These are phyloP conservation scores for Termitomyces sp. DNA, from an alignment of 768 basidiomycete species.

Conservation along the genomic window DNA sequence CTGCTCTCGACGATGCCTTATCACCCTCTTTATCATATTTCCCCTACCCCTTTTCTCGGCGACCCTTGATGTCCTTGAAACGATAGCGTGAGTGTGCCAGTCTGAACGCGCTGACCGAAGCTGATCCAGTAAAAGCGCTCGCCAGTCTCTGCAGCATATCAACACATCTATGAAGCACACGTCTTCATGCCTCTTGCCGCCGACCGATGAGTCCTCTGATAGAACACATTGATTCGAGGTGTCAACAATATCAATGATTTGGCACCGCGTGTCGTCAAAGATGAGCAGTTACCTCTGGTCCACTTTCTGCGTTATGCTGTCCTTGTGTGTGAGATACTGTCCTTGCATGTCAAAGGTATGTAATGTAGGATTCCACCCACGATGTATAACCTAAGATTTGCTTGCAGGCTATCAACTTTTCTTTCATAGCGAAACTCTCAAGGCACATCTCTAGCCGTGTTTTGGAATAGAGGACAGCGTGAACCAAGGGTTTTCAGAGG, in stretches of 20 bases:
- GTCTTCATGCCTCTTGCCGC: neutral
- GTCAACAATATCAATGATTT: constrained; percentile 19
- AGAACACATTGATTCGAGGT: constrained; percentile 24
- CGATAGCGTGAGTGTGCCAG: constrained; percentile 16
- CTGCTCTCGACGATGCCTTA: neutral
- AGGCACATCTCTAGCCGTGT: constrained; percentile 9
- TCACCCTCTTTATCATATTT: constrained; percentile 7
- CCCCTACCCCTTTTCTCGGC: constrained; percentile 21
- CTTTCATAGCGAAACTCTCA: constrained; percentile 11
- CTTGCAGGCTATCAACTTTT: constrained; percentile 21
- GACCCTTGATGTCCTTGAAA: constrained; percentile 15
- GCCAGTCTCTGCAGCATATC: constrained; percentile 15
- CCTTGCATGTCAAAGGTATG: constrained; percentile 19
- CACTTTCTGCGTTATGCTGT: constrained; percentile 19
- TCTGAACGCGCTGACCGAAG: neutral
- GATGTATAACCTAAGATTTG: neutral
- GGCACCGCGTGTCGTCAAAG: constrained; percentile 11
- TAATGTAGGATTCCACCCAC: neutral
- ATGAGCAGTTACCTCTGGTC: constrained; percentile 7
- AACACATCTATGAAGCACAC: constrained; percentile 23
- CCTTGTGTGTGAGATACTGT: constrained; percentile 17
- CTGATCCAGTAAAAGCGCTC: constrained; percentile 5
- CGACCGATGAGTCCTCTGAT: neutral
- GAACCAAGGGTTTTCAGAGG: neutral
- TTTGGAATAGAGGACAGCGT: constrained; percentile 1